phyloP scores from a whole-genome alignment of 2,329 filamentous ascomycete genomes.

The Trichoderma asperellum region DNA sequence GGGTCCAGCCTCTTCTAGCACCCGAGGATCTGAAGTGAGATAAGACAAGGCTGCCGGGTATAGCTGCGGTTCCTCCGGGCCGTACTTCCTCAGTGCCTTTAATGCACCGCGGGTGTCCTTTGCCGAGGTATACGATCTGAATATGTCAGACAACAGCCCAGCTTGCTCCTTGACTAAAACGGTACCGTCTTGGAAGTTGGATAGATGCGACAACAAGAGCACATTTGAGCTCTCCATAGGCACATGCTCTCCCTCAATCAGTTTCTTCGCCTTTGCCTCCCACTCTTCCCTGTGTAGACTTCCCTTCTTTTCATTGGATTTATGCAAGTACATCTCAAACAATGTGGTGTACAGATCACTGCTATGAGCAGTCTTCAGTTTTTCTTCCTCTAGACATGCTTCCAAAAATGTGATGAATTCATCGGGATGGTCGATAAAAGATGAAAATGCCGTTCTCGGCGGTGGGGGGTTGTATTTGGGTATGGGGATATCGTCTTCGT shows the following conservation, averaged over 20 bases:
- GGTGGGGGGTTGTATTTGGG: constrained; percentile 76
- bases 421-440: constrained; percentile 90
- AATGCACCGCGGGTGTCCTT: constrained; percentile 91
- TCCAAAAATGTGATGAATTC: constrained; percentile 94
- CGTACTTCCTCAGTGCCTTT: constrained; percentile 87
- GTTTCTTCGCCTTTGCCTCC: constrained; percentile 86
- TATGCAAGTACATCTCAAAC: constrained; percentile 97
- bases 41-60: constrained; percentile 93
- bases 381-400: constrained; percentile 74
- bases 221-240: constrained; percentile 96
- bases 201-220: constrained; percentile 86
- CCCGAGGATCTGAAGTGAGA: constrained; percentile 80
- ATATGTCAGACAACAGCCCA: constrained; percentile 90
- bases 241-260: constrained; percentile 79
- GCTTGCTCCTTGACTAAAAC: constrained; percentile 93
- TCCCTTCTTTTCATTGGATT: constrained; percentile 75
- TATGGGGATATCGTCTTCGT: constrained; percentile 50
- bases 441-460: constrained; percentile 89
- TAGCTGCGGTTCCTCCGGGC: constrained; percentile 84
- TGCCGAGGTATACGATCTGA: constrained; percentile 90
- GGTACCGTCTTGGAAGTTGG: constrained; percentile 86
- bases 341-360: constrained; percentile 90
- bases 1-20: constrained; percentile 81
- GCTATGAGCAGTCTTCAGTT: constrained; percentile 73
- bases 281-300: constrained; percentile 71